Evolutionary conservation across 441 rosid species (phyloP), one percentile per base, ranked within the genome.

Genomic region (Dalechampia spathulata): DNA sequence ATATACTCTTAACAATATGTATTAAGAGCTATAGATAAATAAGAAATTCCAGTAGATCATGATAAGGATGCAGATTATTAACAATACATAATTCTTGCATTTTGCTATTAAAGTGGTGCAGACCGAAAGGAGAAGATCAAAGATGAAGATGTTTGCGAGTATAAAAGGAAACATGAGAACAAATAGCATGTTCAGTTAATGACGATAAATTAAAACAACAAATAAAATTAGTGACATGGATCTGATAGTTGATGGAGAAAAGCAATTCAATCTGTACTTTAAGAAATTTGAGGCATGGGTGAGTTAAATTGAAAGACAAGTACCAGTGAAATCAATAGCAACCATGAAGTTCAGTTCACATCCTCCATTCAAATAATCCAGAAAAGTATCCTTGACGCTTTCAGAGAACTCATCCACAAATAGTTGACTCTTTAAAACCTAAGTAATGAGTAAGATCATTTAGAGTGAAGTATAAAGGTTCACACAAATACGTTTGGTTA

Each of bases 311-410:
- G 15, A 30, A 34, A 50, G 67, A 58, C 22, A 58, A 28, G 60
- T 70, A 92, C 98, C 98, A 4, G 98, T 92, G 75, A 86, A 92
- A 80, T 92, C 98, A 63, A 92, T 66, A 49, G 98, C 98, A 62
- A 84, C 85, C 96, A 92, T 92, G 82, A 88, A 88, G 77, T 85
- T 88, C 63, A 92, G 71, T 65, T 92, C 94, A 46, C 78, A 92
- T 60, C 98, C 98, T 28, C 69, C 83, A 26, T 78, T 79, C 73
- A 88, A 63, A 75, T 88, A 92, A 60, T 92, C 98, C 57, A 92
- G 75, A 71, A 92, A 88, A 42, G 95, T 83, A 61, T 73, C 68
- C 63, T 83, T 86, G 52, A 67, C 66, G 47, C 79, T 81, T 76
- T 88, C 95, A 21, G 83, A 74, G 61, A 77, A 86, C 62, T 70